Percentiles rank a stretch among this genome's conserved stretches.
phyloP scores from a whole-genome alignment of 2,329 filamentous ascomycete genomes.

The Neodidymelliopsis sp. region DNA sequence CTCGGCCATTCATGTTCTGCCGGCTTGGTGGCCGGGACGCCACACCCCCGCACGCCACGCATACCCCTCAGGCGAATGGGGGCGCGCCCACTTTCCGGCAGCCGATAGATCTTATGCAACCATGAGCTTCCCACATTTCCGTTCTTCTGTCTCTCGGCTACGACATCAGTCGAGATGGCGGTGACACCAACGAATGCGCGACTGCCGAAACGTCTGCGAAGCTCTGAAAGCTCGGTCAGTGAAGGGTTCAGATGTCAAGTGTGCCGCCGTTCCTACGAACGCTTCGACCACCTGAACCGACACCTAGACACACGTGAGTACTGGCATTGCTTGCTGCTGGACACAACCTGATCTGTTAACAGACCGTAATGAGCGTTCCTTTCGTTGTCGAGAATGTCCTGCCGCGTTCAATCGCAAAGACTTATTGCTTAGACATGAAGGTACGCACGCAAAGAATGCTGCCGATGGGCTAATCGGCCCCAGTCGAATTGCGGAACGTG shows the following conservation, averaged over 20 bases:
- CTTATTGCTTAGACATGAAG: conserved; percentile 38
- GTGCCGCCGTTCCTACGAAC: conserved; percentile 38
- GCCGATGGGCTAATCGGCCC: conserved; percentile 25
- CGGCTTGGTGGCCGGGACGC: neutral
- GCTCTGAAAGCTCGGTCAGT: conserved; percentile 3
- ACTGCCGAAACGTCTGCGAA: conserved; percentile 12
- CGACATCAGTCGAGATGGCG: conserved; percentile 1
- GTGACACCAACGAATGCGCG: conserved; percentile 2
- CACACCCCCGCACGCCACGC: conserved; percentile 1
- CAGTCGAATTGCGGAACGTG: conserved; percentile 29
- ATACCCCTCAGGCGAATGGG: neutral
- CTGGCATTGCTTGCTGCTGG: neutral
- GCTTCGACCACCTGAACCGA: conserved; percentile 40
- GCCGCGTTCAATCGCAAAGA: conserved; percentile 42
- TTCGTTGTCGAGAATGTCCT: conserved; percentile 38
- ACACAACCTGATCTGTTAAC: neutral
- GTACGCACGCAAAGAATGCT: conserved; percentile 35
- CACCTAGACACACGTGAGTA: conserved; percentile 39
- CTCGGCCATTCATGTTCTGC: neutral
- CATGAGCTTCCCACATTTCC: conserved; percentile 9
- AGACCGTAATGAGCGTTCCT: conserved; percentile 41
- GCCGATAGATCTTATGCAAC: conserved; percentile 1
- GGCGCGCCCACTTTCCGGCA: conserved; percentile 5
- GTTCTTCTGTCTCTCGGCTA: neutral
- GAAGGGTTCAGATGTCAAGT: conserved; percentile 33